Percentiles rank a stretch among this genome's conserved stretches.
Conservation (phyloP, 2,329 filamentous ascomycete species). For the Fusarium sp. region DNA sequence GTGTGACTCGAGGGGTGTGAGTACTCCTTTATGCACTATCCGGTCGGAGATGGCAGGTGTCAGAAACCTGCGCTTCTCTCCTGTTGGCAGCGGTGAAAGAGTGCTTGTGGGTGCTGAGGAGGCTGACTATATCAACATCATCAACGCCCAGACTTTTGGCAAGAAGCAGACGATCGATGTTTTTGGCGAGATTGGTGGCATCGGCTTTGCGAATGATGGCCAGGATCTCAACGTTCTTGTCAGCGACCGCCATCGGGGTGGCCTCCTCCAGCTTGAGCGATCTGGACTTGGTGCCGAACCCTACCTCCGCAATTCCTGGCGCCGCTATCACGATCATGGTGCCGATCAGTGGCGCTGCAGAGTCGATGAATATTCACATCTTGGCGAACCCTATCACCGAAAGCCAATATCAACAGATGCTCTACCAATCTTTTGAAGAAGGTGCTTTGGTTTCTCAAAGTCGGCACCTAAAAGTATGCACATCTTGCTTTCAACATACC, state of each 20-base stretch:
- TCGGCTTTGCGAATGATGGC: constrained; percentile 72
- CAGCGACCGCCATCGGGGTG: constrained; percentile 71
- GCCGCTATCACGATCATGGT: constrained; percentile 7
- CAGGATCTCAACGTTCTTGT: constrained; percentile 74
- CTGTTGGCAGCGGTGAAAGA: constrained; percentile 71
- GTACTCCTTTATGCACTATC: constrained; percentile 62
- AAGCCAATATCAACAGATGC: constrained; percentile 29
- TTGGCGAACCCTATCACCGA: constrained; percentile 29
- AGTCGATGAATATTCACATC: constrained; percentile 11
- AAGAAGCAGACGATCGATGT: constrained; percentile 76
- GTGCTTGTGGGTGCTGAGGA: constrained; percentile 78
- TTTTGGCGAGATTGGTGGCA: constrained; percentile 78
- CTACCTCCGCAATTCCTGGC: constrained; percentile 34
- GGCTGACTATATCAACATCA: constrained; percentile 75
- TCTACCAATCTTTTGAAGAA: constrained; percentile 28
- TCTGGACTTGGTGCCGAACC: constrained; percentile 48
- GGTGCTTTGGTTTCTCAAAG: not conserved
- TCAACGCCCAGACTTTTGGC: constrained; percentile 71
- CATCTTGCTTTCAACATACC: constrained; percentile 4
- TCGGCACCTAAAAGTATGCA: not conserved
- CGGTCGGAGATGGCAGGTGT: constrained; percentile 73
- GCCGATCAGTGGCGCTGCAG: constrained; percentile 23
- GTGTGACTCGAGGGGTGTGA: constrained; percentile 61
- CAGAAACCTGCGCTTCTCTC: constrained; percentile 76
- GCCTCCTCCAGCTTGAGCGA: constrained; percentile 69